These are phyloP conservation scores for Beauveria australis DNA, from an alignment of 2,329 filamentous ascomycete species.

Conservation along the genomic window DNA sequence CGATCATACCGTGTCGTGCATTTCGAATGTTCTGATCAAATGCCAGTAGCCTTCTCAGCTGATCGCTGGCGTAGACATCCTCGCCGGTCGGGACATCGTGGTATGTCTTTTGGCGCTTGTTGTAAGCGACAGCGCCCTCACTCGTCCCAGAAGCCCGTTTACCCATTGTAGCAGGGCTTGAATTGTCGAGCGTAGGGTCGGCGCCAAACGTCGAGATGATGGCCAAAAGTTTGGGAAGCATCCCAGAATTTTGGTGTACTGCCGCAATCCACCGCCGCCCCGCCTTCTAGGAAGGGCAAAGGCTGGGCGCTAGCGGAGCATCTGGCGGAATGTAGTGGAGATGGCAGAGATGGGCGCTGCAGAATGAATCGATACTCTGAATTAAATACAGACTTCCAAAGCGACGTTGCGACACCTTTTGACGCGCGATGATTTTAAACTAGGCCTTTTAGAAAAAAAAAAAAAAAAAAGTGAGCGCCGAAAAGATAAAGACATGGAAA, in stretches of 20 bases:
- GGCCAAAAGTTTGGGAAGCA: slow-evolving; percentile 11
- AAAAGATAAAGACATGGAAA: too few relatives aligned
- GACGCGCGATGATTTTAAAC: too few relatives aligned
- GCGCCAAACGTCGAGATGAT: background rate
- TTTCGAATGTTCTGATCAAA: slow-evolving; percentile 63
- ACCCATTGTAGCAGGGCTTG: slow-evolving; percentile 26
- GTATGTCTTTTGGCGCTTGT: slow-evolving; percentile 48
- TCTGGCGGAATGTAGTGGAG: background rate
- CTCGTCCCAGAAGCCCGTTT: slow-evolving; percentile 34
- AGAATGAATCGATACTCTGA: background rate
- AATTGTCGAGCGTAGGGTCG: background rate
- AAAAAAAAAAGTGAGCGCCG: too few relatives aligned
- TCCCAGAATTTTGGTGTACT: slow-evolving; percentile 29
- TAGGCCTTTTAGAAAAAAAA: too few relatives aligned
- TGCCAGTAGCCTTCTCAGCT: slow-evolving; percentile 59
- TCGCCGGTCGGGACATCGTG: slow-evolving; percentile 52
- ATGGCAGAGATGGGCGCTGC: background rate
- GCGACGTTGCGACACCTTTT: too few relatives aligned
- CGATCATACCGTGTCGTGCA: slow-evolving; percentile 52
- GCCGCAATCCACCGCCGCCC: slow-evolving; percentile 24
- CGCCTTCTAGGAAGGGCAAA: slow-evolving; percentile 18
- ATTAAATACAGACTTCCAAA: too few relatives aligned
- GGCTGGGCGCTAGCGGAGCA: background rate
- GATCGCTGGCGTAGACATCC: slow-evolving; percentile 53
- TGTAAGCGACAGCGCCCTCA: slow-evolving; percentile 32